These are phyloP conservation scores for Xylariaceae sp. DNA, from an alignment of 2,329 filamentous ascomycete species.

Conservation along the genomic window DNA sequence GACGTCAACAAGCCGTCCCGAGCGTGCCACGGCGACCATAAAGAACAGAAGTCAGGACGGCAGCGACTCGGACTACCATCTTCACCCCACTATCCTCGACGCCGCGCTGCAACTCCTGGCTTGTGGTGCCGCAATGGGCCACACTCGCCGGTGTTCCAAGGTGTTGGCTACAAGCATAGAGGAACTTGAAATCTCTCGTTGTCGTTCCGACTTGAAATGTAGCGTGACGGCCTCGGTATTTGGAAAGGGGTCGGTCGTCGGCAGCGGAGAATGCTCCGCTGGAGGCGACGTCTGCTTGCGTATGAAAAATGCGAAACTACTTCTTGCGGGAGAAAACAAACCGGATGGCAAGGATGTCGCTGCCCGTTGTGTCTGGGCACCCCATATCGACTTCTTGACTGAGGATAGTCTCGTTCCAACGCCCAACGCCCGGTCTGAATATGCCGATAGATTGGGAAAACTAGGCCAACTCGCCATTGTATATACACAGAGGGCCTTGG, in stretches of 20 bases:
- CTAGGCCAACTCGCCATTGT: neutral
- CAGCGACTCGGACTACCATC: constrained; percentile 21
- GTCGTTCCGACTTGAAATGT: neutral
- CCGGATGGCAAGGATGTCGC: neutral
- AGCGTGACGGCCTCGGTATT: neutral
- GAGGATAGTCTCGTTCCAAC: neutral
- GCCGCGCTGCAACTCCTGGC: neutral
- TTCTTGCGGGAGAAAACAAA: neutral
- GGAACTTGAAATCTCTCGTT: neutral
- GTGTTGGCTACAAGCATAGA: neutral
- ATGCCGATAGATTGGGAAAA: neutral
- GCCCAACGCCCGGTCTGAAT: neutral
- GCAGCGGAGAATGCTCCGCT: neutral
- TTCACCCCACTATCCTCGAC: constrained; percentile 7
- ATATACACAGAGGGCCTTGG: neutral
- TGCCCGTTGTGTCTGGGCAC: neutral
- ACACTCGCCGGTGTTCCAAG: neutral
- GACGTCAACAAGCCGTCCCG: too few relatives aligned
- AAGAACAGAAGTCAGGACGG: constrained; percentile 17
- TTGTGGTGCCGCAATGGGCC: neutral
- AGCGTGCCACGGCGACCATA: too few relatives aligned
- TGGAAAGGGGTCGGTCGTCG: neutral
- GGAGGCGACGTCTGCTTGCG: neutral
- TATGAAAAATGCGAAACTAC: neutral
- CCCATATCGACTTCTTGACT: neutral